Percentiles rank a stretch among this genome's conserved stretches.
These are phyloP conservation scores for Alternaria triticina DNA, from an alignment of 2,329 filamentous ascomycete genomes.

Conservation along the genomic window DNA sequence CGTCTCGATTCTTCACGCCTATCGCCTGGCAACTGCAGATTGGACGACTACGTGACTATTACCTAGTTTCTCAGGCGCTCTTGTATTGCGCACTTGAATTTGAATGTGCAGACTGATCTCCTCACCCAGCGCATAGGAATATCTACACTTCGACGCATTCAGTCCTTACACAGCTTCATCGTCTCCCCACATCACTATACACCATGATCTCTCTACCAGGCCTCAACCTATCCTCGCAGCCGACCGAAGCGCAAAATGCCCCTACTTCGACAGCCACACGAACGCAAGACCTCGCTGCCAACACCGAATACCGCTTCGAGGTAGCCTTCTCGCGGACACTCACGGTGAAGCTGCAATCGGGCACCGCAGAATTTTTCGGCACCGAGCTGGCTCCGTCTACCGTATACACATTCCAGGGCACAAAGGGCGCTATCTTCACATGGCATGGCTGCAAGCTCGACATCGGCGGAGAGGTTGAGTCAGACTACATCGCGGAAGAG, in stretches of 20 bases:
- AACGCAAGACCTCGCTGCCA: slow-evolving; percentile 52
- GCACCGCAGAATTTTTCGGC: slow-evolving; percentile 92
- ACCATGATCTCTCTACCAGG: slow-evolving; percentile 54
- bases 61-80: neutral
- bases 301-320: slow-evolving; percentile 55
- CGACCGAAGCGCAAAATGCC: slow-evolving; percentile 30
- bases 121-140: neutral
- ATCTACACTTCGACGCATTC: neutral
- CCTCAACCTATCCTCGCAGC: slow-evolving; percentile 50
- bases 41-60: neutral
- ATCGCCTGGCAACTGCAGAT: neutral
- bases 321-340: slow-evolving; percentile 44
- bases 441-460: slow-evolving; percentile 91
- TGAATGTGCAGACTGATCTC: neutral
- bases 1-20: neutral
- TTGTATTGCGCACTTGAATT: neutral
- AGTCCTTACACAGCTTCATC: neutral
- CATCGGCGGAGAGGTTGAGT: slow-evolving; percentile 72
- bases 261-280: slow-evolving; percentile 37
- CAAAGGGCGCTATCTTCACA: slow-evolving; percentile 87
- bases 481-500: slow-evolving; percentile 75
- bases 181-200: neutral
- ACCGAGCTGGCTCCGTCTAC: slow-evolving; percentile 86
- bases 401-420: slow-evolving; percentile 79
- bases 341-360: slow-evolving; percentile 69